Percentiles rank a stretch among this genome's conserved stretches.
These are phyloP conservation scores for Claviceps spartinae DNA, from an alignment of 2,329 filamentous ascomycete species.

Conservation along the genomic window DNA sequence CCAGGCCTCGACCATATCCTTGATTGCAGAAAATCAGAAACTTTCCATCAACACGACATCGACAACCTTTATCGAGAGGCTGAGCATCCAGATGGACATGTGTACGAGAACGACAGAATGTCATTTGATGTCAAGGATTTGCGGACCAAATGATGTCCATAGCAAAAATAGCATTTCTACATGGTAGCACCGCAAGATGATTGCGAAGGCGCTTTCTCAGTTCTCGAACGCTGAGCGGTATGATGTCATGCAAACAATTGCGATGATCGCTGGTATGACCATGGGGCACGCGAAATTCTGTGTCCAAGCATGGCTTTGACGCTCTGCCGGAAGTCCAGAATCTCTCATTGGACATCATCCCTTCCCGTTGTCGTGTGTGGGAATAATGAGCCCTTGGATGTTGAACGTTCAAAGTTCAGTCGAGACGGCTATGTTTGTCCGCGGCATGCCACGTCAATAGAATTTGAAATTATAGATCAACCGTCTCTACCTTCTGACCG, in stretches of 20 bases:
- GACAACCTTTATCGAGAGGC: constrained; percentile 69
- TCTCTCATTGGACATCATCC: not conserved
- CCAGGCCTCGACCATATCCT: constrained; percentile 79
- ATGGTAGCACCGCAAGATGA: no score
- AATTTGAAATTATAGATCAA: not conserved
- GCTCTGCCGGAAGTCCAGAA: not conserved
- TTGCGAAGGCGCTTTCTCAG: no score
- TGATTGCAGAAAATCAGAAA: constrained; percentile 59
- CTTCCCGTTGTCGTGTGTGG: not conserved
- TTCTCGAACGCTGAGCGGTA: not conserved
- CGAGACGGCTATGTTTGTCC: not conserved
- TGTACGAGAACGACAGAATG: constrained; percentile 52
- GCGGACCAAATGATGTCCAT: constrained; percentile 17
- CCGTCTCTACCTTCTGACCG: not conserved
- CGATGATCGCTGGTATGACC: not conserved
- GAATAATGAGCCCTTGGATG: not conserved
- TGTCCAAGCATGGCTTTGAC: not conserved
- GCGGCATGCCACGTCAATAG: not conserved
- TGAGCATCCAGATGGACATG: constrained; percentile 50
- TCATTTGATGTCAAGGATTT: constrained; percentile 46
- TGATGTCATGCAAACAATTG: not conserved
- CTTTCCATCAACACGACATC: constrained; percentile 65
- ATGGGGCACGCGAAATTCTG: not conserved
- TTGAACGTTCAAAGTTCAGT: not conserved
- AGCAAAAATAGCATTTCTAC: no score